These are phyloP conservation scores for Nicotiana obtusifolia DNA, from an alignment of 257 asterid genomes.

Conservation along the genomic window DNA sequence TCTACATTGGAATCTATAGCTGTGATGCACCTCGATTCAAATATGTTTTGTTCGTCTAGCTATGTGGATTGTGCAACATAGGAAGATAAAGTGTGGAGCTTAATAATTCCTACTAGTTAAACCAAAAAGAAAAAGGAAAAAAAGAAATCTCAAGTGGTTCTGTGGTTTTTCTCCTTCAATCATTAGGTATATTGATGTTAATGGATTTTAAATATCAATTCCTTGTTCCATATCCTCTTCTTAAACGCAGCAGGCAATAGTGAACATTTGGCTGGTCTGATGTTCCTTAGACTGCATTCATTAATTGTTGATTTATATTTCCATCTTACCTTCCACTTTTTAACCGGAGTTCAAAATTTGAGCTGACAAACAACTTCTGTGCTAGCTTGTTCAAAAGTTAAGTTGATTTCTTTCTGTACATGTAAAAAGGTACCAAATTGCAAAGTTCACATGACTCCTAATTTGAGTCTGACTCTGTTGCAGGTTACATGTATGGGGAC, in stretches of 20 bases:
- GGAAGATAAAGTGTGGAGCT: too few relatives aligned
- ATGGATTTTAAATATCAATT: neutral
- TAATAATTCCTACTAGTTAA: too few relatives aligned
- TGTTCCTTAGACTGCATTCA: neutral
- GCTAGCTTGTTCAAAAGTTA: neutral
- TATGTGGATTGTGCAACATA: neutral
- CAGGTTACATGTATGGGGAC: constrained; percentile 25
- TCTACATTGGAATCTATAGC: neutral
- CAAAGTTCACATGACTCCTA: neutral
- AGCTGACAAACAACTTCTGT: neutral
- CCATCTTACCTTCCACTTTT: neutral
- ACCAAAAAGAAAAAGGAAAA: neutral
- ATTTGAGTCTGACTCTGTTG: neutral
- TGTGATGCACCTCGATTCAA: too few relatives aligned
- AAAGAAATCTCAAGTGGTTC: neutral
- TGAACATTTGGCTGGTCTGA: too few relatives aligned
- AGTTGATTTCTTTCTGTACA: neutral
- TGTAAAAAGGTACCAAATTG: neutral
- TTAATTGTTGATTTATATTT: neutral
- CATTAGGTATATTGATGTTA: neutral
- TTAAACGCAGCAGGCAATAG: neutral
- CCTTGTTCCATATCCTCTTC: neutral
- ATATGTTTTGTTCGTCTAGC: neutral
- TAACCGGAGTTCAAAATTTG: neutral
- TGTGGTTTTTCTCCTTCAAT: neutral